Evolutionary conservation across 768 basidiomycete species (phyloP).

Genomic region (Chlorophyllum brunneum): DNA sequence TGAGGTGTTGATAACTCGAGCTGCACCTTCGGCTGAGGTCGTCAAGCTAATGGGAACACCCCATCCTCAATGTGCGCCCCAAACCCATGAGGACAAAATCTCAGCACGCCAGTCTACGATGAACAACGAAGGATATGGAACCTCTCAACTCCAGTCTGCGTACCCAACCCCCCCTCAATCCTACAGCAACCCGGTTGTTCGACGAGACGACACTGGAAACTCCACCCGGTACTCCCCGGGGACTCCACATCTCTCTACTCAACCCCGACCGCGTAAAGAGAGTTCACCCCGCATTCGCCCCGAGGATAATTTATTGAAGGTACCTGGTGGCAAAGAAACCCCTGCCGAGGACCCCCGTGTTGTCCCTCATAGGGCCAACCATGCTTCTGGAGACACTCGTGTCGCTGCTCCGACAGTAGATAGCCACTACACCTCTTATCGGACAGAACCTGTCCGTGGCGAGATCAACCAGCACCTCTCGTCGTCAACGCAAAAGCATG

Average conservation of each 20-base stretch:
- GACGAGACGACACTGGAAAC: not conserved
- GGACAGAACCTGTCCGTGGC: not conserved
- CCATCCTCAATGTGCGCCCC: not conserved
- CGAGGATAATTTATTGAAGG: not conserved
- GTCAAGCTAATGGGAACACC: not conserved
- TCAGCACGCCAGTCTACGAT: not conserved
- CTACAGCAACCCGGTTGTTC: not conserved
- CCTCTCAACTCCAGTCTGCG: not conserved
- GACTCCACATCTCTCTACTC: not conserved
- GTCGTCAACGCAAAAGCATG: not conserved
- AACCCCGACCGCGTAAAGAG: not conserved
- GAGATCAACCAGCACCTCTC: not conserved
- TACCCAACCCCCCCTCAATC: not conserved
- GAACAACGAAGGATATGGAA: not conserved
- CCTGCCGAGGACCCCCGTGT: not conserved
- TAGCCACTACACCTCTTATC: not conserved
- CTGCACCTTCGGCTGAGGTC: not conserved
- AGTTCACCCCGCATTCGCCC: slow-evolving; percentile 1
- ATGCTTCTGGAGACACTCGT: not conserved
- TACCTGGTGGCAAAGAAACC: not conserved
- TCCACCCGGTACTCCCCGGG: not conserved
- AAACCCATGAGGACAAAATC: not conserved
- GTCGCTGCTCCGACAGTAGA: not conserved
- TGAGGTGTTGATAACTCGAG: not conserved
- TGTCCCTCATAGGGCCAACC: not conserved